These are phyloP conservation scores for Nakazawaea populi DNA, from an alignment of 805 yeast genomes.

Conservation along the genomic window DNA sequence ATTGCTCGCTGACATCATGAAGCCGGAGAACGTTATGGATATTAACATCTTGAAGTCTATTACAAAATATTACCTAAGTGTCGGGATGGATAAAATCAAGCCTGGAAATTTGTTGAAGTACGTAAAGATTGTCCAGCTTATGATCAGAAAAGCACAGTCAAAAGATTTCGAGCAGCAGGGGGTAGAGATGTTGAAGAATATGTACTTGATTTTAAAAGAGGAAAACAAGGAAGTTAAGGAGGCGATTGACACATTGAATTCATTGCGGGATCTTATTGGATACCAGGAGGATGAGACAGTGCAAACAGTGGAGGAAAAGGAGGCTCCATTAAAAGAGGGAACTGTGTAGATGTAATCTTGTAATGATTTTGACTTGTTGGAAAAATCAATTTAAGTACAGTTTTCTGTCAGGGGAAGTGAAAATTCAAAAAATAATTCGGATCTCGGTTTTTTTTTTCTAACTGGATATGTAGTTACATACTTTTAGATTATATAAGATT, in stretches of 20 bases:
- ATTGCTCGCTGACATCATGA: slow-evolving; percentile 56
- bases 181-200: slow-evolving; percentile 26
- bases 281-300: neutral
- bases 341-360: neutral
- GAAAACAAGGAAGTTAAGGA: slow-evolving; percentile 14
- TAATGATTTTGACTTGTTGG: too few species aligned
- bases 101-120: slow-evolving; percentile 8
- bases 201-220: slow-evolving; percentile 22
- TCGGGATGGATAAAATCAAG: slow-evolving; percentile 6
- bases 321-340: neutral
- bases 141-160: slow-evolving; percentile 8
- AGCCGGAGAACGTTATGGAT: slow-evolving; percentile 38
- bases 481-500: too few species aligned
- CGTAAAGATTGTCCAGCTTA: slow-evolving; percentile 10
- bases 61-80: slow-evolving; percentile 9
- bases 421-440: too few species aligned
- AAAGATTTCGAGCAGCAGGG: slow-evolving; percentile 25
- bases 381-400: too few species aligned
- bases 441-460: neutral
- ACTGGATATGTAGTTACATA: neutral
- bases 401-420: too few species aligned
- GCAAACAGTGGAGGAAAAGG: neutral
- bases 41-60: slow-evolving; percentile 23
- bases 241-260: slow-evolving; percentile 16
- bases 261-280: slow-evolving; percentile 5